Evolutionary conservation across 2,329 filamentous ascomycete species (phyloP), one percentile per base, ranked within the genome.

Genomic region (Cytospora mali): DNA sequence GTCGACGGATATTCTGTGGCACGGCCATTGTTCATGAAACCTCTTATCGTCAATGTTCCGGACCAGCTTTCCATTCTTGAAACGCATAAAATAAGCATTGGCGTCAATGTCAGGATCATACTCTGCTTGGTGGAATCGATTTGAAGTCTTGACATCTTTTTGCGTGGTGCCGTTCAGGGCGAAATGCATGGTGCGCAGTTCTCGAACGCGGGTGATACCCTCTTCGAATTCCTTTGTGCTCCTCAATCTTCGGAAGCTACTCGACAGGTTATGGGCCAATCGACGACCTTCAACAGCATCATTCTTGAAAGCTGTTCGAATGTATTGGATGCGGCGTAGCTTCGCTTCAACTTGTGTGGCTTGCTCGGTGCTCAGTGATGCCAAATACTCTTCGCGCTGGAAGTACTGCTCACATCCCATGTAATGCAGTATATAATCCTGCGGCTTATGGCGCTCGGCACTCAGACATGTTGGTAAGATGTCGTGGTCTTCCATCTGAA

Each of bases 391-490:
- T 50, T 65, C 63, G 14, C 63, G 60, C 6, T 65, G 63, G 52
- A 65, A 65, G n/a, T 62, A 65, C 14, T 65, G 63, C 23, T 65
- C 63, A 49, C 63, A 65, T 33, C 63, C 63, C 5, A 65, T n/a
- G n/a, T 65, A 65, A 21, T 65, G 63, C 16, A 65, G 63, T 1
- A 65, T 51, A 10, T 63, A 65, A 2, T 65, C 61, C n/a, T 56
- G 56, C 2, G 63, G 63, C 31, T 58, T 62, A 25, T 65, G 63
- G 9, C 60, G 60, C 48, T 65, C 63, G 39, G 63, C 63, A 42
- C 60, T 62, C 1, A 65, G 56, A 33, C 63, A 65, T 28, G 63
- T 62, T 31, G 63, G 63, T 6, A 65, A 51, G 14, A 65, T 65
- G 29, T 65, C 63, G 54, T 65, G 63, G 31, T 65, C 63, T 60